These are phyloP conservation scores for Penicillium concentricum DNA, from an alignment of 2,329 filamentous ascomycete genomes.

Conservation along the genomic window DNA sequence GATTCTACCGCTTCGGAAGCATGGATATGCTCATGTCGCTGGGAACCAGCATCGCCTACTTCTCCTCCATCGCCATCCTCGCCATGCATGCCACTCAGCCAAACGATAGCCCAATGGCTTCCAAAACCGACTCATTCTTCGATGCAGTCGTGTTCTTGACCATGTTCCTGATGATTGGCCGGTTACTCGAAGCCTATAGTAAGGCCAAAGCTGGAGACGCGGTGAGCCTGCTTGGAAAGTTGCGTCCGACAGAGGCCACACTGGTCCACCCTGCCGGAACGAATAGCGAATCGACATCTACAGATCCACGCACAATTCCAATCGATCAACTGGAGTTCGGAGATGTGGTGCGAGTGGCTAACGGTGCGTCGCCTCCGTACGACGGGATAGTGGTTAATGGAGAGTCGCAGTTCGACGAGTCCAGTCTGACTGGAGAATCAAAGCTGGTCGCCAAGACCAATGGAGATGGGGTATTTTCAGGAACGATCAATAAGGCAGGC, in stretches of 20 bases:
- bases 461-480: slow-evolving; percentile 44
- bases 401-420: slow-evolving; percentile 77
- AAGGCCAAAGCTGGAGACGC: slow-evolving; percentile 86
- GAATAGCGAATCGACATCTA: too few relatives aligned
- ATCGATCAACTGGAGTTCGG: slow-evolving; percentile 69
- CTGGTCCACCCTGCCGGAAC: too few relatives aligned
- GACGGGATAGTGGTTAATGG: slow-evolving; percentile 63
- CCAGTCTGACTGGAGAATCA: slow-evolving; percentile 68
- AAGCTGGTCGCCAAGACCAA: slow-evolving; percentile 41
- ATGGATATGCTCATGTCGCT: slow-evolving; percentile 92
- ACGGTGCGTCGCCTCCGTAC: slow-evolving; percentile 77
- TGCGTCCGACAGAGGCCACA: slow-evolving; percentile 74
- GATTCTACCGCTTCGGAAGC: slow-evolving; percentile 82
- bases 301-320: too few relatives aligned
- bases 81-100: slow-evolving; percentile 51
- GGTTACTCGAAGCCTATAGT: slow-evolving; percentile 70
- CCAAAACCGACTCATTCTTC: slow-evolving; percentile 70
- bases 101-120: not conserved
- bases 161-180: slow-evolving; percentile 71
- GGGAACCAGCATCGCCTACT: slow-evolving; percentile 81
- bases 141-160: slow-evolving; percentile 90
- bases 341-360: slow-evolving; percentile 69
- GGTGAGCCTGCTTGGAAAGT: slow-evolving; percentile 71
- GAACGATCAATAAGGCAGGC: slow-evolving; percentile 46
- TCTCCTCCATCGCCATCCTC: slow-evolving; percentile 75